These are phyloP conservation scores for Metschnikowia aberdeeniae DNA, from an alignment of 805 yeast genomes.

Conservation along the genomic window DNA sequence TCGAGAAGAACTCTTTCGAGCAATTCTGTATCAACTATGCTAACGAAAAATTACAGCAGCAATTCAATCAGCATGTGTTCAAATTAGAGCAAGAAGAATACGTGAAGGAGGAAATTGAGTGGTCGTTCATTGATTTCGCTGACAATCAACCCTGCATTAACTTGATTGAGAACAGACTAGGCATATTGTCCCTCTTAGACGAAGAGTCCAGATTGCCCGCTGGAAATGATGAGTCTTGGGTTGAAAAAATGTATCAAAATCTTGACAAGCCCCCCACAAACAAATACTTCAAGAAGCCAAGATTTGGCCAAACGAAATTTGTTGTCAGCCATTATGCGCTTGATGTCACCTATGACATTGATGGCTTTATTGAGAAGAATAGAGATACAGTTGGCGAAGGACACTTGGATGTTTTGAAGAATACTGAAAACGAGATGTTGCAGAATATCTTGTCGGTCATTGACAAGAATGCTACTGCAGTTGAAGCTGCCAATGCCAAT, in stretches of 20 bases:
- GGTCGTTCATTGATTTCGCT: slow-evolving; percentile 94
- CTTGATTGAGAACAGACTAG: slow-evolving; percentile 83
- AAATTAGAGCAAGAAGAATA: slow-evolving; percentile 96
- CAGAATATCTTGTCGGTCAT: slow-evolving; percentile 59
- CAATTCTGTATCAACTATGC: slow-evolving; percentile 97
- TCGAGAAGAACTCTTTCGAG: slow-evolving; percentile 89
- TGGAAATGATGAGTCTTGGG: slow-evolving; percentile 90
- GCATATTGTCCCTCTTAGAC: slow-evolving; percentile 82
- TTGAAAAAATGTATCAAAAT: slow-evolving; percentile 81
- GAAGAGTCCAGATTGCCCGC: slow-evolving; percentile 95
- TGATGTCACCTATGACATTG: slow-evolving; percentile 87
- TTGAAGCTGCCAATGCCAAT: slow-evolving; percentile 35
- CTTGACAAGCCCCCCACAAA: slow-evolving; percentile 74
- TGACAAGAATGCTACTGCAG: slow-evolving; percentile 53
- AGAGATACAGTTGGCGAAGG: slow-evolving; percentile 98
- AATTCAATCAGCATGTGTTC: slow-evolving; percentile 95
- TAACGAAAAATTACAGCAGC: slow-evolving; percentile 94
- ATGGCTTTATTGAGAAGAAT: slow-evolving; percentile 94
- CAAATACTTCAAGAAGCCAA: slow-evolving; percentile 82
- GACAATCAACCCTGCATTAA: slow-evolving; percentile 97
- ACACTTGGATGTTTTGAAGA: slow-evolving; percentile 77
- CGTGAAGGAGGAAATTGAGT: slow-evolving; percentile 84
- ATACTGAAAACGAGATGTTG: slow-evolving; percentile 63
- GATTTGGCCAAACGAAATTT: slow-evolving; percentile 89
- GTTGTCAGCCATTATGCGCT: slow-evolving; percentile 91